Conservation (phyloP, 83 land plant genomes). For the Picea engelmannii region DNA sequence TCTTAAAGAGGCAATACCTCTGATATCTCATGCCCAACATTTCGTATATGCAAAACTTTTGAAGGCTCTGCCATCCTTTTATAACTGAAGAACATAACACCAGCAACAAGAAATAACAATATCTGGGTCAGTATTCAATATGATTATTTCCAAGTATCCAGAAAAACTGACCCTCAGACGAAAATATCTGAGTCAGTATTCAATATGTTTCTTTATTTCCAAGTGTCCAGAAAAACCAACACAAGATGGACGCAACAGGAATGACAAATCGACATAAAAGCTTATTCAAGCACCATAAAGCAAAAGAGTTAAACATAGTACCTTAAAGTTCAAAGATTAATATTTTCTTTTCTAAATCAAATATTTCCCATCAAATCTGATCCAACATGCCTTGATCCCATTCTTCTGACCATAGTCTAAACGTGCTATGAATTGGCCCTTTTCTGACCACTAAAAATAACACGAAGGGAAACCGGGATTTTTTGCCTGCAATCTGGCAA, state of each 20-base stretch:
- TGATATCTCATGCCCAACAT: constrained; percentile 87
- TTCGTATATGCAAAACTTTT: constrained; percentile 87
- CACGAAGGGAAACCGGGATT: too few relatives aligned
- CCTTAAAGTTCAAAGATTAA: not conserved
- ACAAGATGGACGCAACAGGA: not conserved
- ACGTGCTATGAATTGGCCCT: too few relatives aligned
- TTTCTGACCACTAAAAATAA: too few relatives aligned
- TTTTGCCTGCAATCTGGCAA: too few relatives aligned
- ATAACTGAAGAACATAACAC: not conserved
- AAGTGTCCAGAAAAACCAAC: not conserved
- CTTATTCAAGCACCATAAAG: not conserved
- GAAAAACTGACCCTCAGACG: not conserved
- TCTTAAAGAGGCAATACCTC: constrained; percentile 43
- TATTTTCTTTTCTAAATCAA: not conserved
- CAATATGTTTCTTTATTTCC: not conserved
- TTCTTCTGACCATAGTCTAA: too few relatives aligned
- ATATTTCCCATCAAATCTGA: not conserved
- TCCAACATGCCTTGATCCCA: not conserved
- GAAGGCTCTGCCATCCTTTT: constrained; percentile 78
- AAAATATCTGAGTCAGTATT: not conserved
- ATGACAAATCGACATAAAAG: not conserved
- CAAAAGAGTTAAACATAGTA: not conserved
- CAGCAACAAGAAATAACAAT: not conserved
- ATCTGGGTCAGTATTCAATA: not conserved
- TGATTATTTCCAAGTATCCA: not conserved